Conservation (phyloP, 225 moss, liverwort and hornwort species). For the Physcomitrellopsis africana region DNA sequence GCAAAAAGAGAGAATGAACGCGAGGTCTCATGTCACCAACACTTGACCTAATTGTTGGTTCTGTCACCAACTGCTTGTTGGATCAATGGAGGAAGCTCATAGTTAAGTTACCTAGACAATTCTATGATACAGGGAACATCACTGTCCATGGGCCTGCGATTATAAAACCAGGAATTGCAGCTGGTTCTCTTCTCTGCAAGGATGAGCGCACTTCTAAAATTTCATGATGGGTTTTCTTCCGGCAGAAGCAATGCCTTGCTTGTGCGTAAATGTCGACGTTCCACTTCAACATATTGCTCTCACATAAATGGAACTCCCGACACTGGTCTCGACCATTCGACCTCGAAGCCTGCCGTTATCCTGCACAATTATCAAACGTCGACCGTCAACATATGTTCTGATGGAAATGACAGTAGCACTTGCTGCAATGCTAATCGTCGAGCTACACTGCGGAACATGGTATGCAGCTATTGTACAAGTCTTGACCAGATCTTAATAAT, state of each 20-base stretch:
- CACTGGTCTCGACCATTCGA: slow-evolving; percentile 34
- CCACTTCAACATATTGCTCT: slow-evolving; percentile 24
- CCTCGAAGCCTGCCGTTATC: slow-evolving; percentile 31
- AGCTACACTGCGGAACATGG: no score
- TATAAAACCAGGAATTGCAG: slow-evolving; percentile 11
- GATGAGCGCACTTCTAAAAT: not conserved
- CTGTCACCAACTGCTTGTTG: slow-evolving; percentile 22
- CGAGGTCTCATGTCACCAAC: not conserved
- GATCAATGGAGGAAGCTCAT: not conserved
- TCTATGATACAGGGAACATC: slow-evolving; percentile 16
- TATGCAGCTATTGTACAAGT: no score
- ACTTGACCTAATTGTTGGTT: not conserved
- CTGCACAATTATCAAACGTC: slow-evolving; percentile 24
- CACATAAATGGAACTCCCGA: slow-evolving; percentile 26
- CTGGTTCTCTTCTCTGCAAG: not conserved
- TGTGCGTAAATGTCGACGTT: not conserved
- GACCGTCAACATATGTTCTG: not conserved
- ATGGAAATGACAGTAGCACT: no score
- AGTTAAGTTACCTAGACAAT: not conserved
- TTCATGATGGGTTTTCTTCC: not conserved
- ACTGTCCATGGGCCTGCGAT: slow-evolving; percentile 4
- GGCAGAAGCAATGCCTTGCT: not conserved
- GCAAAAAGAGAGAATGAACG: not conserved
- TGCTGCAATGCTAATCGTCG: no score
- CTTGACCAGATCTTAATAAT: no score